A percentile compares a stretch with the other conserved stretches of the same genome.
Evolutionary conservation across 2,329 filamentous ascomycete species (phyloP).

Genomic region (Aspergillus cejpii): DNA sequence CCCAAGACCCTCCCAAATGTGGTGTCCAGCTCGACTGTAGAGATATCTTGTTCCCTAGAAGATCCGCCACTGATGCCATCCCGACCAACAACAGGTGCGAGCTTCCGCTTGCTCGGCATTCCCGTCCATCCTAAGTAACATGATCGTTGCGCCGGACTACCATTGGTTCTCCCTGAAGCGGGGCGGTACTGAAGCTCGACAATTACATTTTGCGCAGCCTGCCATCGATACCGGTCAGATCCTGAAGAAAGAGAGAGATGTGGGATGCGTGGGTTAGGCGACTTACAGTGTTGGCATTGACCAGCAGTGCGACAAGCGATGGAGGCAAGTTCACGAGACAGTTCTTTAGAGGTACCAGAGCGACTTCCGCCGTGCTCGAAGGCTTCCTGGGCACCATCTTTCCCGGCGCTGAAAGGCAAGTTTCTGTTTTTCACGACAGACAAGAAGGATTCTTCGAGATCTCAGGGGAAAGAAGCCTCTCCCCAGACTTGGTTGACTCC

Average conservation of each 20-base stretch:
- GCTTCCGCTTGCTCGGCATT: constrained; percentile 85
- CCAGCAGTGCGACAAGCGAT: constrained; percentile 73
- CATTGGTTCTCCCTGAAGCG: constrained; percentile 47
- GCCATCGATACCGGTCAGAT: constrained; percentile 3
- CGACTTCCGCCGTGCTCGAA: constrained; percentile 70
- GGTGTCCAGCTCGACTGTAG: constrained; percentile 78
- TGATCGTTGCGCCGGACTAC: constrained; percentile 55
- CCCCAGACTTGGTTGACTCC: constrained; percentile 23
- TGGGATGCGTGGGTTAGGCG: constrained; percentile 5
- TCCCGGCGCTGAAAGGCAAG: constrained; percentile 16
- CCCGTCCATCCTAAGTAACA: constrained; percentile 94
- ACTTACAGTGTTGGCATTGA: constrained; percentile 82
- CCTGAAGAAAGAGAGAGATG: constrained; percentile 12
- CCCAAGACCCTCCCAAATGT: constrained; percentile 72
- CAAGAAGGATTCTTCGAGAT: constrained; percentile 11
- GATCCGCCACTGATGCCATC: constrained; percentile 61
- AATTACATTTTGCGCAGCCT: constrained; percentile 93
- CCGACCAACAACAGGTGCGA: constrained; percentile 64
- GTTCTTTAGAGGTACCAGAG: constrained; percentile 80
- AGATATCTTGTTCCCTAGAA: constrained; percentile 67
- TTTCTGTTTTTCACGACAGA: constrained; percentile 9
- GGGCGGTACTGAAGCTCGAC: constrained; percentile 79
- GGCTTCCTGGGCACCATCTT: constrained; percentile 45
- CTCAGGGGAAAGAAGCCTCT: constrained; percentile 11
- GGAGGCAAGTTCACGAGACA: constrained; percentile 90